Evolutionary conservation across 129 eudicot species (phyloP), one percentile per base, ranked within the genome.

Genomic region (Saussurea involucrata): DNA sequence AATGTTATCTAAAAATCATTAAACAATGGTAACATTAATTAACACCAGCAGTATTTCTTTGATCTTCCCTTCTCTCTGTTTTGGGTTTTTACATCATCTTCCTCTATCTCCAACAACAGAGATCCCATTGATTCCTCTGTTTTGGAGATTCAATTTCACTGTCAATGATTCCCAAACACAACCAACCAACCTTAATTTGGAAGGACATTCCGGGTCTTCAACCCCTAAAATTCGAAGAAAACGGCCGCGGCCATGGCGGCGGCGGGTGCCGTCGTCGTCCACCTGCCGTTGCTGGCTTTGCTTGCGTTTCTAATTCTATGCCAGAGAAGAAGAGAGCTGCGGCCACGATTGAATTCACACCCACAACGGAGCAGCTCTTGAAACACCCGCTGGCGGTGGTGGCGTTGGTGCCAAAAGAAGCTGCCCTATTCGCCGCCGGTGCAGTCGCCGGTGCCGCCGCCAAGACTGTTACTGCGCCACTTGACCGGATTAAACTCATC

Each of bases 391-490:
- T 93, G 22, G 95, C 97, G 12, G 8, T 88, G 68, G 83, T 87
- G 12, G 92, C 95, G 6, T 77, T 90, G 71, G 90, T 90, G 24
- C 98, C 98, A 8, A 88, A 71, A 87, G 97, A 93, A 24, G 97
- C 86, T 7, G 85, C 98, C 28, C 78, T 93, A 31, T 93, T 93
- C 76, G 89, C 87, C 61, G 96, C 98, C 74, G 98, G 98, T 18
- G 98, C 98, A 13, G 81, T 92, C 71, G 97, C 98, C 64, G 97
- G 97, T 55, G 96, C 93, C 66, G 87, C 94, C 36, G 98, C 98
- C 2, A 94, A 94, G 63, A 89, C 90, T 21, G 86, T 89, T 27
- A 91, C 92, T 31, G 98, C 97, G 8, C 98, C 98, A 69, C 97
- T 95, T 29, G 97, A 95, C 83, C 94, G 98, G 37, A 84, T 91